Evolutionary conservation across 805 yeast genomes (phyloP), one percentile per base, ranked within the genome.

Genomic region (Danielozyma ontarioensis): DNA sequence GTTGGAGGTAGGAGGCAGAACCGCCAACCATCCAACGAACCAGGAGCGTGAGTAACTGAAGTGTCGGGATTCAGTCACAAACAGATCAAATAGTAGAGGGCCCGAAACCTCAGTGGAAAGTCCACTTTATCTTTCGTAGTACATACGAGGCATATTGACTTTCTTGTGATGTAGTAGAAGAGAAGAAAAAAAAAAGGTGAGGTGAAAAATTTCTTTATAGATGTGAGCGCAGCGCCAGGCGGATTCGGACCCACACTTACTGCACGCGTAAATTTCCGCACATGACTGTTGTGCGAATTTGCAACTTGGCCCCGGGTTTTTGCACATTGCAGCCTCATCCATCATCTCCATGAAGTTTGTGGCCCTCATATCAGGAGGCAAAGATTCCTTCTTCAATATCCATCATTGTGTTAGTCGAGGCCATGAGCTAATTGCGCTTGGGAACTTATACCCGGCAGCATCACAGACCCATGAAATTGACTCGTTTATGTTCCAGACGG

Each of bases 401-500:
- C 61, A 87, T 25, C 95, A 93, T 53, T 87, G 97, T 50, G 53
- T 84, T n/a, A 70, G 74, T 3, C 77, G 83, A 33, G 95, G 94
- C 11, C 98, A 93, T 60, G 84, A 85, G 46, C 63, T 93, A 4
- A 76, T 76, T 1, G 96, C 96, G 1, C 58, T 90, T 29, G 97
- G 88, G 0, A 93, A 93, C 49, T 57, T 93, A 40, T 76, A 78
- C 48, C 96, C 96, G 1, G 68, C 70, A 1, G 57, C 54, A 22
- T 17, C 25, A 11, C 48, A 67, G 45, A 37, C 37, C n/a, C 60
- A 59, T 44, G 98, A 93, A 55, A 62, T 93, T 34, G 97, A 93
- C 55, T 85, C 96, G 34, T 90, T 82, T 52, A 93, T 93, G 98
- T 93, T 85, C 57, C 98, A 93, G 59, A 93, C 98, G 0, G 97